Evolutionary conservation across 2,329 filamentous ascomycete species (phyloP), one percentile per base, ranked within the genome.

Genomic region (Calonectria honghensis): DNA sequence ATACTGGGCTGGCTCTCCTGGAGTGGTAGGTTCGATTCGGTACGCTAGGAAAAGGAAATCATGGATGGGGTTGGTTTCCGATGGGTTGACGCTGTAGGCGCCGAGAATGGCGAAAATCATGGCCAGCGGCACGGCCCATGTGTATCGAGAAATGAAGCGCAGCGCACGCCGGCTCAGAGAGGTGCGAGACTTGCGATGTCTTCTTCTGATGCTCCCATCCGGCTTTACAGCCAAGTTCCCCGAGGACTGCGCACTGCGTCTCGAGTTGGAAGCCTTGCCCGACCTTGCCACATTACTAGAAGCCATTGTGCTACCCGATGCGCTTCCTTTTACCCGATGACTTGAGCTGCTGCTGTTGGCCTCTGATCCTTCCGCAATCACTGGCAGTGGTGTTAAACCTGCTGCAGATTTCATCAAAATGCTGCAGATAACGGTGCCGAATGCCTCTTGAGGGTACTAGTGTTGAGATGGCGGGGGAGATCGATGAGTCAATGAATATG

Each of bases 1-100:
- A 86, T 98, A 98, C 81, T 96, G 94, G n/a, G 87, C 72, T 80
- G 89, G 84, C 13, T 66, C 57, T 0, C 32, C 57, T 4, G 31
- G 6, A 14, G 6, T 31, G 1, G 29, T n/a, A 10, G 72, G 31
- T 14, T 70, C 68, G 13, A 73, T 39, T 11, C 31, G 50, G 37
- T 73, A 73, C 9, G 67, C 66, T 4, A 57, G 67, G 20, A 73
- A 70, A 29, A 73, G 24, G 27, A 73, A 66, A 27, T 31, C 37
- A 50, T 73, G 48, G 4, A 73, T 24, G 1, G 72, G 72, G 32
- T 70, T 73, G 59, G 50, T 66, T 51, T 65, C 39, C 14, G 72
- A 59, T 2, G 72, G 72, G 39, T 70, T 73, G 24, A 73, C n/a
- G 14, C 59, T 66, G 24, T 66, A 73, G 4, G 65, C 14, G 39